Evolutionary conservation across 2,329 filamentous ascomycete species (phyloP), one percentile per base, ranked within the genome.

Genomic region (Cordyceps pruinosa): DNA sequence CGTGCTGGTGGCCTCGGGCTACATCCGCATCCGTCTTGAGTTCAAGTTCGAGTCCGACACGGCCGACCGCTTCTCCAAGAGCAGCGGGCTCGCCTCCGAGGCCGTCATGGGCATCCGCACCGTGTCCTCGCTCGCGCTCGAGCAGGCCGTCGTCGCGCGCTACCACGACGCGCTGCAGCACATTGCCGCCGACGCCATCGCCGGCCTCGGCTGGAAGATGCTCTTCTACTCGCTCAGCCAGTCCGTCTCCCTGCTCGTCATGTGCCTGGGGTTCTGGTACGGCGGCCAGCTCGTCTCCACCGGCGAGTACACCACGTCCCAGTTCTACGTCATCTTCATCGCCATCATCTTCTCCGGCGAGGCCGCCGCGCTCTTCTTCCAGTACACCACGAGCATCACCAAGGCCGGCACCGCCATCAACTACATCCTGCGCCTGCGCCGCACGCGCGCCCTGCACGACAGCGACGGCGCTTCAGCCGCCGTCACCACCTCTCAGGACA

Each of bases 291-390:
- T 76, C 4, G 65, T 77, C 7, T 72, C 72, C 1, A 69, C 65
- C 1, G 72, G 74, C n/a, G 78, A 82, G 61, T 80, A 81, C 61
- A 68, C 68, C 2, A 66, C 72, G 0, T 64, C 69, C 3, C 71
- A 77, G 46, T 81, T 80, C 65, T 80, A 80, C 62, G 69, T 75
- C 35, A 73, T 79, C 32, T 81, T 81, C 63, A 74, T 79, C 57
- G 75, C 77, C 21, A 69, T 79, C 17, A 67, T 81, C 23, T 80
- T 74, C 59, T 73, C 73, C 0, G 73, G 71, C 4, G 70, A 77
- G 69, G 69, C 73, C 5, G 69, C 74, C 3, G 70, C 72, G 3
- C 60, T 65, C 41, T 61, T 77, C n/a, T 77, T 77, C 62, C 70
- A 77, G 46, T 77, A 78, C 61, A 73, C 73, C 2, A 78, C 77